Evolutionary conservation across 2,329 filamentous ascomycete genomes (phyloP).

Genomic region (Apiospora saccharicola): DNA sequence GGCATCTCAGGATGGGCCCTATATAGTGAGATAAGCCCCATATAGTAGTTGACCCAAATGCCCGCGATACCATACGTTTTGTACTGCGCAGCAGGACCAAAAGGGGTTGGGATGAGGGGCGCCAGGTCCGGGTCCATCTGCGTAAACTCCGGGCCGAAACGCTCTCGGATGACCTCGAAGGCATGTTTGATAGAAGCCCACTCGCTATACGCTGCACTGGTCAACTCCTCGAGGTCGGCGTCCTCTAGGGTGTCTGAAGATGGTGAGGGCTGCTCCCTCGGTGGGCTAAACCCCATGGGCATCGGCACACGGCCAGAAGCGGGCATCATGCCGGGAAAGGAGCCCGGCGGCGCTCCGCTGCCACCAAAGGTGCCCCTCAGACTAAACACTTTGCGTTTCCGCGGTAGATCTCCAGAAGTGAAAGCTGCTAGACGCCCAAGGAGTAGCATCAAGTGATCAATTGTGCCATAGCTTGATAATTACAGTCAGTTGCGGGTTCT

Average conservation of each 20-base stretch:
- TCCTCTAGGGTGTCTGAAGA: constrained; percentile 56
- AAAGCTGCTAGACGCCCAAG: constrained; percentile 84
- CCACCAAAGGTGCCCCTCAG: constrained; percentile 63
- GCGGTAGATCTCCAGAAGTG: constrained; percentile 74
- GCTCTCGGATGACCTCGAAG: constrained; percentile 70
- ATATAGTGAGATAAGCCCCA: constrained; percentile 82
- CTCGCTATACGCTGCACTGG: constrained; percentile 75
- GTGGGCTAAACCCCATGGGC: constrained; percentile 63
- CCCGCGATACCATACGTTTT: constrained; percentile 87
- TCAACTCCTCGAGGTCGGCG: constrained; percentile 67
- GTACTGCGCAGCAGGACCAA: constrained; percentile 83
- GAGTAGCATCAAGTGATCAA: constrained; percentile 85
- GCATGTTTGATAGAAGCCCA: constrained; percentile 79
- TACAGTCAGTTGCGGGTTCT: constrained; percentile 35
- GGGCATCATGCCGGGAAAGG: constrained; percentile 65
- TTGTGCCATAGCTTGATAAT: constrained; percentile 77
- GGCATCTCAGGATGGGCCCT: constrained; percentile 90
- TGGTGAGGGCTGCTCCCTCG: constrained; percentile 50
- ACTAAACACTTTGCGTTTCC: constrained; percentile 76
- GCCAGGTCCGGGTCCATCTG: constrained; percentile 74
- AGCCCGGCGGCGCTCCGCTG: constrained; percentile 51
- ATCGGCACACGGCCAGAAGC: constrained; percentile 56
- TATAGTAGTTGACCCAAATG: constrained; percentile 87
- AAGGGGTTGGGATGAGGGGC: constrained; percentile 72
- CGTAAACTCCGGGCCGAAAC: constrained; percentile 78